Evolutionary conservation across 495 filamentous ascomycete genomes (phyloP), one percentile per base, ranked within the genome.

Genomic region (Xylaria longipes): DNA sequence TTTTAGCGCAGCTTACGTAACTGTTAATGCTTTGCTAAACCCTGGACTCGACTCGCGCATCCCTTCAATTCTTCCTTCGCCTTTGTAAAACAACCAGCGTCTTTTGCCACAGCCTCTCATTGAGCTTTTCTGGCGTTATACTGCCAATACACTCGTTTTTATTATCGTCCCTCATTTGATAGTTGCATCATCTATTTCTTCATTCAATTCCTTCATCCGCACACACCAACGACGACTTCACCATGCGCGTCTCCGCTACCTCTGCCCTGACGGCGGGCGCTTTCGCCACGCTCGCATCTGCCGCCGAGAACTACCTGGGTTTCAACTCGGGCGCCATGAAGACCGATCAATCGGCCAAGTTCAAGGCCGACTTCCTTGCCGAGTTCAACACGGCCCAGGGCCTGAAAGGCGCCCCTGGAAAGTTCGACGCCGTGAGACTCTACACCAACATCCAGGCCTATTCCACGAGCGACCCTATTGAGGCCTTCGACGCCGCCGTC

Each of bases 361-460:
- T 82, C 75, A 80, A 82, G 76, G 61, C 74, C 15, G 82, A 87
- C 75, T 87, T 81, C 75, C 61, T 76, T 58, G 73, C 73, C 39
- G 85, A 84, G 72, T 87, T 88, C 82, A 80, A 76, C 57, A 82
- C 82, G 0, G 78, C 84, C 35, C 80, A 84, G 74, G 65, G 68
- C 73, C 84, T 87, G 20, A 57, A 74, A 50, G 78, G 76, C 57
- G 76, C 81, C 17, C 84, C 84, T 8, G 84, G 84, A 61, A 76
- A 76, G 62, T 86, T 87, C 81, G 82, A 84, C 75, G 77, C 80
- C 71, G 85, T 84, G 46, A 76, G 82, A 45, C 71, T 88, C 43
- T 88, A 85, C 81, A 87, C 86, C 71, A 81, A 84, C 75, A 81
- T 84, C 74, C 86, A 88, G 76, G 87, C 85, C 78, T 82, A 85